These are phyloP conservation scores for Penicillium sp. DNA, from an alignment of 2,329 filamentous ascomycete genomes.

Conservation along the genomic window DNA sequence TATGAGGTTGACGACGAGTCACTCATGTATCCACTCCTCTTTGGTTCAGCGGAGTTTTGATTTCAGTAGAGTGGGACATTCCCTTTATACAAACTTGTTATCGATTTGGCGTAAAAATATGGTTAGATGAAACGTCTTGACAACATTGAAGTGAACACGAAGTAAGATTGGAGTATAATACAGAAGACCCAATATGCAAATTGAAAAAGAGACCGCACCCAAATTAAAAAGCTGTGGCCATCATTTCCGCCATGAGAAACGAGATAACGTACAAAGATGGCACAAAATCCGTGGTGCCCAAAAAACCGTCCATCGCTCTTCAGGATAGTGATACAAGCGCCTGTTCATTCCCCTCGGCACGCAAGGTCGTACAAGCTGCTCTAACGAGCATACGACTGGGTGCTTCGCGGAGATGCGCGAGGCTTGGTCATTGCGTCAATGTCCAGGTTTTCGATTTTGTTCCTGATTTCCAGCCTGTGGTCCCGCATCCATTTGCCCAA, in stretches of 20 bases:
- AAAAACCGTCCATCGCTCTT: slow-evolving; percentile 14
- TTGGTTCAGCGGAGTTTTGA: slow-evolving; percentile 2
- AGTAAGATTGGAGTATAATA: slow-evolving; percentile 39
- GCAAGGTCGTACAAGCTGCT: not conserved
- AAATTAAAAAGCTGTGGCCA: slow-evolving; percentile 3
- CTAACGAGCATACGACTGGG: slow-evolving; percentile 16
- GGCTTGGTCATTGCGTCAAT: slow-evolving; percentile 38
- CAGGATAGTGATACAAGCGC: slow-evolving; percentile 14
- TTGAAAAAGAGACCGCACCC: slow-evolving; percentile 13
- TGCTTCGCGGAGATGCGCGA: slow-evolving; percentile 13
- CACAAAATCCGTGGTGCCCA: slow-evolving; percentile 8
- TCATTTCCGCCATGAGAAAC: slow-evolving; percentile 6
- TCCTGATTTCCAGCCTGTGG: slow-evolving; percentile 34
- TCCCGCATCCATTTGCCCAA: slow-evolving; percentile 46
- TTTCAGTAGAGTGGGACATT: not conserved
- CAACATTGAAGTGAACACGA: slow-evolving; percentile 9
- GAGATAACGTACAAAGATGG: slow-evolving; percentile 8
- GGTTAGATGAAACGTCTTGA: not conserved
- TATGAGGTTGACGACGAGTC: slow-evolving; percentile 1
- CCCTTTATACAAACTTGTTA: not conserved
- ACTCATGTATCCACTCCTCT: slow-evolving; percentile 5
- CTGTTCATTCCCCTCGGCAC: not conserved
- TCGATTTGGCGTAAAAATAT: not conserved
- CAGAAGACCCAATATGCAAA: slow-evolving; percentile 31
- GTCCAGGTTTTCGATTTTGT: slow-evolving; percentile 40